These are phyloP conservation scores for Cryptosporidium muris DNA, from an alignment of 169 alveolate genomes.

Conservation along the genomic window DNA sequence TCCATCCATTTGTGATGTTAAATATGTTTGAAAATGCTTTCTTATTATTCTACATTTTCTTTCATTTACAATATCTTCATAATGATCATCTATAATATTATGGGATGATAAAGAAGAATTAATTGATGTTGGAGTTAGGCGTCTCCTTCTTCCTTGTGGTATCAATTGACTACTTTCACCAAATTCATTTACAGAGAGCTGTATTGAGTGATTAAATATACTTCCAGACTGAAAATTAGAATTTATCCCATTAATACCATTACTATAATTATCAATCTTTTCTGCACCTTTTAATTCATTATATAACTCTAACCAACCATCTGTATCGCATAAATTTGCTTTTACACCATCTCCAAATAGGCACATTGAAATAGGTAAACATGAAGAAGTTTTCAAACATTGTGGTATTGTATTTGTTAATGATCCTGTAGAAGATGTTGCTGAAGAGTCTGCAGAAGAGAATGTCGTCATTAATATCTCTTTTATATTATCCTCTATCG, in stretches of 20 bases:
- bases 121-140: slow-evolving; percentile 59
- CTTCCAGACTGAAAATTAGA: slow-evolving; percentile 19
- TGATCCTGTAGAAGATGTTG: slow-evolving; percentile 2
- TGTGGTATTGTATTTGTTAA: not conserved
- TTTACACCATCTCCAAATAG: slow-evolving; percentile 20
- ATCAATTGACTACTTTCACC: not conserved
- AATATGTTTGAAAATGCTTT: slow-evolving; percentile 36
- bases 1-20: slow-evolving; percentile 25
- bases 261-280: slow-evolving; percentile 6
- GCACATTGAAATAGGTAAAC: slow-evolving; percentile 1
- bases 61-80: slow-evolving; percentile 37
- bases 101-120: slow-evolving; percentile 65
- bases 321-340: not conserved
- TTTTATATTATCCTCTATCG: not conserved
- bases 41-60: slow-evolving; percentile 46
- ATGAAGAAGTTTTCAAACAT: not conserved
- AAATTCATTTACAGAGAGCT: not conserved
- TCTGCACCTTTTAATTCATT: slow-evolving; percentile 38
- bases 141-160: slow-evolving; percentile 5
- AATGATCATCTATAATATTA: slow-evolving; percentile 28
- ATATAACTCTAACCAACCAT: slow-evolving; percentile 14
- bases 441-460: slow-evolving; percentile 23
- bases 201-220: slow-evolving; percentile 12
- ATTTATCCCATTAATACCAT: not conserved
- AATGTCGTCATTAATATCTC: not conserved